Evolutionary conservation across 2,329 filamentous ascomycete genomes (phyloP).

Genomic region (Fonsecaea multimorphosa): DNA sequence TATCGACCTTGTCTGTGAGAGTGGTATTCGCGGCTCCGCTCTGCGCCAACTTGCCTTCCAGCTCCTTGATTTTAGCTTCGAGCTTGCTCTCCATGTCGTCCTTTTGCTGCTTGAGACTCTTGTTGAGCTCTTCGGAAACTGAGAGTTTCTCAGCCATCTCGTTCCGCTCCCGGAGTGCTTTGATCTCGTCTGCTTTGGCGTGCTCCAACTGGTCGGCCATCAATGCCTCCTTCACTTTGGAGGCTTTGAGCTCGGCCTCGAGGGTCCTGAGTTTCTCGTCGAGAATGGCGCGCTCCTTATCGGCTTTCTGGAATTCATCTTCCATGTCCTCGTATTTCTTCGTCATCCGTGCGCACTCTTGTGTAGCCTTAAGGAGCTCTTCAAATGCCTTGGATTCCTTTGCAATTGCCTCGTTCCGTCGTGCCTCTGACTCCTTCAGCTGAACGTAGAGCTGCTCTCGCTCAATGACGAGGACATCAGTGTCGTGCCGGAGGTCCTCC

Average conservation of each 20-base stretch:
- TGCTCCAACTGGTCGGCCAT: constrained; percentile 3
- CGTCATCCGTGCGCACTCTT: background rate
- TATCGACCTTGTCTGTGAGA: background rate
- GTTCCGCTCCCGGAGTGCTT: background rate
- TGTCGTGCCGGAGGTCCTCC: background rate
- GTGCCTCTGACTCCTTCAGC: background rate
- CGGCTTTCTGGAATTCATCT: background rate
- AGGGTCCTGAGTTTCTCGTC: background rate
- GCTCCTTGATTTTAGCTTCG: background rate
- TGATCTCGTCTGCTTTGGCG: background rate
- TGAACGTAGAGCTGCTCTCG: constrained; percentile 2
- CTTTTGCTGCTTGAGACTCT: background rate
- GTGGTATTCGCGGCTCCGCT: background rate
- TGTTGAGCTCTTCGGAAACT: background rate
- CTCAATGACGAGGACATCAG: background rate
- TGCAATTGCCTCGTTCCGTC: constrained; percentile 1
- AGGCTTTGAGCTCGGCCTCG: background rate
- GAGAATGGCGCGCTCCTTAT: background rate
- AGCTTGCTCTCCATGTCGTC: background rate
- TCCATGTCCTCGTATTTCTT: constrained; percentile 3
- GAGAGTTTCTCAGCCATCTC: background rate
- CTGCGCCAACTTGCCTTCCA: background rate
- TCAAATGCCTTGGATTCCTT: constrained; percentile 6
- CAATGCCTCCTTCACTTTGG: background rate
- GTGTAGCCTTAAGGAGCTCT: background rate